Base-by-base conservation (phyloP, 306 rosid genomes). In the apple (Malus domestica) region DNA sequence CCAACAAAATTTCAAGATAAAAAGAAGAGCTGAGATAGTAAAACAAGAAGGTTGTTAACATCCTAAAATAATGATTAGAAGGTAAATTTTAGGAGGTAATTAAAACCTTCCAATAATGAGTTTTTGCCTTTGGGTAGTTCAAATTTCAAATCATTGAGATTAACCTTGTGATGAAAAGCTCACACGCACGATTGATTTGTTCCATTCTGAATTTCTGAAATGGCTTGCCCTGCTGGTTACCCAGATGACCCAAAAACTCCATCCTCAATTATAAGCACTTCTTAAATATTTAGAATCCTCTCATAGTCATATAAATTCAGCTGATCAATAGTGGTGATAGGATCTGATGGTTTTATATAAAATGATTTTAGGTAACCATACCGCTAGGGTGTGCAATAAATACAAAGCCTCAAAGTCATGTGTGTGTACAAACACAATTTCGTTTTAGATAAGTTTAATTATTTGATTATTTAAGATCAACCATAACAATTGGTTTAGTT, bases 281-380 rank as follows among this genome's bases (percentile, higher is more conserved):
- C 20, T 49, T 49, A 49, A 49, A 49, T 49, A 49, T 15, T 49
- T 49, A 49, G 55, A 49, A 49, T 49, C 55, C 8, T 49, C 55
- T 49, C 55, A 15, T 0, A 49, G 55, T 49, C 19, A 49, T 49
- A 14, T 3, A 10, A n/a, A 57, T 57, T 57, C 61, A 57, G 52
- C 52, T 1, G 33, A 22, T 12, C 25, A 25, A 27, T 30, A 2
- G 32, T 38, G 66, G 14, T 16, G 35, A 71, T 54, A 15, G 22
- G 65, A 54, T 54, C 20, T 38, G 65, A 10, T 18, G 10, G 4
- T 49, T 18, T 25, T 23, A 3, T 11, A 60, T 25, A 4, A 32
- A 60, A 59, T 33, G 19, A 71, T 74, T 71, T 68, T 65, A 52
- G 66, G 74, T 65, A 62, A 70, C 78, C 45, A 69, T 72, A 77